Evolutionary conservation across 2,329 filamentous ascomycete genomes (phyloP).

Genomic region (Colletotrichum sojae): DNA sequence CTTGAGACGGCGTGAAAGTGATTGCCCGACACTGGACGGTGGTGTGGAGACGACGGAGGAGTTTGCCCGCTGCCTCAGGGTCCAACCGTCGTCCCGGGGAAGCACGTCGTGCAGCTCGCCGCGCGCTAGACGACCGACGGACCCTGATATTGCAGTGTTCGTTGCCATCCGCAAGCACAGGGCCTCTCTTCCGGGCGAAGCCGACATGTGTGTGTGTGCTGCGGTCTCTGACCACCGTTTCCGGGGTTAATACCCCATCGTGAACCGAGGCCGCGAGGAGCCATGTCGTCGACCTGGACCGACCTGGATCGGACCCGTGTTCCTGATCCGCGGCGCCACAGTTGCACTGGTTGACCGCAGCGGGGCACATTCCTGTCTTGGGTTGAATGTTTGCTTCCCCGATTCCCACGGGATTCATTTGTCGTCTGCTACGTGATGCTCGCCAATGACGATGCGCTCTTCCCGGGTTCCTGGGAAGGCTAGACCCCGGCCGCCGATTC

Average conservation of each 20-base stretch:
- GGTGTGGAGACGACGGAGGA: conserved; percentile 17
- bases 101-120: conserved; percentile 18
- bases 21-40: conserved; percentile 22
- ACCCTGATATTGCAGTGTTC: neutral
- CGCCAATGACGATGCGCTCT: conserved; percentile 8
- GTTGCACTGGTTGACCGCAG: conserved; percentile 9
- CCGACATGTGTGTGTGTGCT: too few relatives aligned
- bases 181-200: too few relatives aligned
- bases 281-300: too few relatives aligned
- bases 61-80: conserved; percentile 31
- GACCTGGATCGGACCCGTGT: neutral
- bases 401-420: neutral
- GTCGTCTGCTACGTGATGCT: neutral
- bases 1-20: conserved; percentile 33
- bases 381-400: conserved; percentile 32
- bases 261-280: neutral
- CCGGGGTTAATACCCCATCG: too few relatives aligned
- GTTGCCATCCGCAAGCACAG: neutral
- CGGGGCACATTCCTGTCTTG: conserved; percentile 20
- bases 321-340: conserved; percentile 1
- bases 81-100: conserved; percentile 31
- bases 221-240: too few relatives aligned
- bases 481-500: neutral
- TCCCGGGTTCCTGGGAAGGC: conserved; percentile 6
- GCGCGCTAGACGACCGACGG: conserved; percentile 11